Conservation (phyloP, 2,329 filamentous ascomycete species). For the Plenodomus biglobosus region DNA sequence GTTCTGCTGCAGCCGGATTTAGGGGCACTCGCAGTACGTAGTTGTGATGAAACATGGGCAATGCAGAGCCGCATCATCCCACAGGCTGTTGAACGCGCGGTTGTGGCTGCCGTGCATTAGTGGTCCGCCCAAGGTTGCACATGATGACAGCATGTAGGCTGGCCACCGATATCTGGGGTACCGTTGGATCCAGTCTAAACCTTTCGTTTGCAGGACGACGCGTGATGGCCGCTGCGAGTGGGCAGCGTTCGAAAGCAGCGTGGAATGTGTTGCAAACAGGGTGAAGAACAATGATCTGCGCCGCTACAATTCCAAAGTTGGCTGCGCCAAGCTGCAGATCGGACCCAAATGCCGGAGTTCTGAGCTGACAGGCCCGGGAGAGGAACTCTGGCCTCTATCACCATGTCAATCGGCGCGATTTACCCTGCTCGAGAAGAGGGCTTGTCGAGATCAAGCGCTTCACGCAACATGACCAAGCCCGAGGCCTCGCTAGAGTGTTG, state of each 20-base stretch:
- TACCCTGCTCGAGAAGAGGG: conserved; percentile 11
- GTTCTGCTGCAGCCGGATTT: conserved; percentile 5
- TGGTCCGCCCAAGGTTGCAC: not conserved
- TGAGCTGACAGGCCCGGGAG: conserved; percentile 6
- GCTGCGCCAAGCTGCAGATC: conserved; percentile 9
- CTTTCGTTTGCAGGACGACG: not conserved
- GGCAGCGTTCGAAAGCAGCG: conserved; percentile 2
- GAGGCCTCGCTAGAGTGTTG: conserved; percentile 8
- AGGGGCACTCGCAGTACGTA: not conserved
- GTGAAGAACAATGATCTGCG: conserved; percentile 9
- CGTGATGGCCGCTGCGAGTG: no score
- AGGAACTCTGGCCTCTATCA: conserved; percentile 3
- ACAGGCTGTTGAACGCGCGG: not conserved
- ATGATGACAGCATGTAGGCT: not conserved
- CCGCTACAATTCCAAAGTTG: conserved; percentile 6
- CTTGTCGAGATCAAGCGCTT: conserved; percentile 4
- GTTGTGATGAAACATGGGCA: not conserved
- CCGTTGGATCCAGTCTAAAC: not conserved
- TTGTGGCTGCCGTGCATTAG: not conserved
- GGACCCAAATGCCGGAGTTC: conserved; percentile 1
- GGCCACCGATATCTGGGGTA: not conserved
- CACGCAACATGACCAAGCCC: conserved; percentile 9
- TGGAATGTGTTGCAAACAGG: conserved; percentile 4
- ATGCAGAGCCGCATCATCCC: not conserved
- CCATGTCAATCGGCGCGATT: conserved; percentile 2